Conservation (phyloP, 169 alveolate species). For the Neospora caninum region DNA sequence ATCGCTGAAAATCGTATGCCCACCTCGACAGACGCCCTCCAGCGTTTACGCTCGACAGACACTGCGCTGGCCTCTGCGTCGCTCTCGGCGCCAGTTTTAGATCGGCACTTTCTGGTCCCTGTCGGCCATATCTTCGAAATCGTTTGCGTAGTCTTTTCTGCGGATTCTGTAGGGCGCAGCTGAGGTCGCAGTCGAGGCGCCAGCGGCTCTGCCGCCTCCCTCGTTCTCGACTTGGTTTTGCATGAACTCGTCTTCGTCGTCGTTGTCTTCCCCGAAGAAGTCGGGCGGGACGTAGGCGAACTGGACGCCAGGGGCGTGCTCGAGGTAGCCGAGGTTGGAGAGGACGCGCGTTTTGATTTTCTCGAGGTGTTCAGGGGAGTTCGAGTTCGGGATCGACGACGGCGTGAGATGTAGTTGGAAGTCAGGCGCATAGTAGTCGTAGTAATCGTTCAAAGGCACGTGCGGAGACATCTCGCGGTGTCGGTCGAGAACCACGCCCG, state of each 20-base stretch:
- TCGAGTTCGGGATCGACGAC: conserved; percentile 90
- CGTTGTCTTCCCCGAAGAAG: conserved; percentile 66
- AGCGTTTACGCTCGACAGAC: too few species aligned
- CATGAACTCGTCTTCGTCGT: conserved; percentile 59
- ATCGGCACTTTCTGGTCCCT: conserved; percentile 61
- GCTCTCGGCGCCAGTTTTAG: too few species aligned
- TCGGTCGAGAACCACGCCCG: conserved; percentile 93
- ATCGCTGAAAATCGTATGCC: too few species aligned
- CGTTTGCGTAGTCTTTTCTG: conserved; percentile 58
- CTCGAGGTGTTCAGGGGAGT: conserved; percentile 94
- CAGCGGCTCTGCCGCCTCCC: conserved; percentile 68
- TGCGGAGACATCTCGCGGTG: conserved; percentile 90
- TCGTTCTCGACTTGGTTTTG: conserved; percentile 67
- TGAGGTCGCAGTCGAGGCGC: background rate
- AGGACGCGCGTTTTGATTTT: conserved; percentile 89
- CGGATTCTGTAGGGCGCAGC: conserved; percentile 34
- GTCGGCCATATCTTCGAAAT: conserved; percentile 60
- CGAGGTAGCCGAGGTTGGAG: conserved; percentile 93
- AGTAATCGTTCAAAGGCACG: conserved; percentile 91
- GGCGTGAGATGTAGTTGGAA: conserved; percentile 94
- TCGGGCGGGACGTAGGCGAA: conserved; percentile 71
- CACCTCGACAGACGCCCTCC: too few species aligned
- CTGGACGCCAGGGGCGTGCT: conserved; percentile 73
- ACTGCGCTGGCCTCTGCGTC: background rate
- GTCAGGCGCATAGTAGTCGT: conserved; percentile 97